Conservation (phyloP, 108 stramenopile species). For the Cyclotella distinguenda region DNA sequence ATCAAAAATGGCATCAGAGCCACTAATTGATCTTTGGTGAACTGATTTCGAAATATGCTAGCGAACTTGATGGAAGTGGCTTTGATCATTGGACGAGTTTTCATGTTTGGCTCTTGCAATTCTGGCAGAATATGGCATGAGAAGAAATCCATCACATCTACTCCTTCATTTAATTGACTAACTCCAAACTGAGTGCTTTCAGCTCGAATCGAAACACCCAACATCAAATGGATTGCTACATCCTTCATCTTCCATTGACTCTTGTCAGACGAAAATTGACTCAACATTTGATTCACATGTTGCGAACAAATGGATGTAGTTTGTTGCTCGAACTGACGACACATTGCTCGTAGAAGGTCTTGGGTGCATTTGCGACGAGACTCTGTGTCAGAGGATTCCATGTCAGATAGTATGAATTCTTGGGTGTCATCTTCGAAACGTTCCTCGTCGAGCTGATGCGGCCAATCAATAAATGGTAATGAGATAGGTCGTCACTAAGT, state of each 20-base stretch:
- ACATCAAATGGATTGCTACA: constrained; percentile 93
- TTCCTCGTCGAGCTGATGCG: constrained; percentile 77
- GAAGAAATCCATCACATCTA: constrained; percentile 92
- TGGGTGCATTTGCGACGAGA: constrained; percentile 91
- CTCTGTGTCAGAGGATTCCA: constrained; percentile 94
- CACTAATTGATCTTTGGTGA: constrained; percentile 63
- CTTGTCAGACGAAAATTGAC: constrained; percentile 57
- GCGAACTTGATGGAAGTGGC: constrained; percentile 94
- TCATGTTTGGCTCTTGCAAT: constrained; percentile 77
- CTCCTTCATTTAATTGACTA: constrained; percentile 76
- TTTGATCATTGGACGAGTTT: constrained; percentile 86
- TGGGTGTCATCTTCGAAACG: constrained; percentile 95
- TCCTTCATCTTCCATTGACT: constrained; percentile 92
- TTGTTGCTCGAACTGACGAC: constrained; percentile 84
- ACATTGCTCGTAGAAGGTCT: constrained; percentile 92
- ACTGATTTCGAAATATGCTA: constrained; percentile 95
- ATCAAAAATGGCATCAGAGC: constrained; percentile 77
- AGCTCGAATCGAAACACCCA: constrained; percentile 86
- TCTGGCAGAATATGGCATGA: constrained; percentile 79
- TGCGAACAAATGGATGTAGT: constrained; percentile 84
- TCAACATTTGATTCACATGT: constrained; percentile 82
- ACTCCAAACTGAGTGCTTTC: constrained; percentile 84
- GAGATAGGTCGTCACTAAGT: not conserved
- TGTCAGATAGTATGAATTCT: constrained; percentile 95
- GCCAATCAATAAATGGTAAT: too few relatives aligned